phyloP scores from a whole-genome alignment of 1,284 basidiomycete species.

The Trichosporon coremiiforme region DNA sequence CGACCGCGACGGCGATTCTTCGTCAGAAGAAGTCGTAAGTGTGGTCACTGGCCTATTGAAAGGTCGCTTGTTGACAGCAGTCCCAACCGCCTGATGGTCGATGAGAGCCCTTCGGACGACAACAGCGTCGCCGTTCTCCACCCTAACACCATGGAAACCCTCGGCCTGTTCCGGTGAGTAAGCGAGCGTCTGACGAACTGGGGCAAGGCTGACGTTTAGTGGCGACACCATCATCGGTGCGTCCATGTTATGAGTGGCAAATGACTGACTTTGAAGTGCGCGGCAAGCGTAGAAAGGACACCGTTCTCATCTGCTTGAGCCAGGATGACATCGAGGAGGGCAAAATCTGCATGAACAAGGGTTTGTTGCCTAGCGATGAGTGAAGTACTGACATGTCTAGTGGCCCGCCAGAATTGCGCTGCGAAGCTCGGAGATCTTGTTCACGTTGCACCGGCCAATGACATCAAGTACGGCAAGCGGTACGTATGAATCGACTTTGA shows the following conservation, averaged over 20 bases:
- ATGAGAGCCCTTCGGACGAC: constrained; percentile 86
- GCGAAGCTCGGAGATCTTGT: constrained; percentile 97
- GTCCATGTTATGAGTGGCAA: constrained; percentile 20
- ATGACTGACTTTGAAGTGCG: constrained; percentile 57
- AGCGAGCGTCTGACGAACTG: neutral
- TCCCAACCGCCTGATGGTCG: constrained; percentile 91
- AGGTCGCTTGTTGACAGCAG: constrained; percentile 57
- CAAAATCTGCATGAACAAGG: constrained; percentile 96
- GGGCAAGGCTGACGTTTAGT: constrained; percentile 24
- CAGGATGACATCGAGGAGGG: constrained; percentile 97
- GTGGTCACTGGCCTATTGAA: neutral
- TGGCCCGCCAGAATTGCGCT: constrained; percentile 96
- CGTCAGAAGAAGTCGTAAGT: constrained; percentile 94
- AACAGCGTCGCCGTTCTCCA: constrained; percentile 88
- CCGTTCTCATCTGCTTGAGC: constrained; percentile 91
- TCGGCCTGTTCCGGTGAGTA: constrained; percentile 85
- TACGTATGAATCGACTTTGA: constrained; percentile 27
- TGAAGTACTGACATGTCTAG: constrained; percentile 54
- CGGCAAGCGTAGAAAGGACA: constrained; percentile 93
- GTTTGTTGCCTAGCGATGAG: constrained; percentile 42
- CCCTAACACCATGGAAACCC: constrained; percentile 93
- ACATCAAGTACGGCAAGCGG: constrained; percentile 99
- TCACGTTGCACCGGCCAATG: constrained; percentile 91
- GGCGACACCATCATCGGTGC: constrained; percentile 54
- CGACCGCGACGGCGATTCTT: constrained; percentile 85